Base-by-base conservation (phyloP, 345 rosid species). In the Microcos paniculata region DNA sequence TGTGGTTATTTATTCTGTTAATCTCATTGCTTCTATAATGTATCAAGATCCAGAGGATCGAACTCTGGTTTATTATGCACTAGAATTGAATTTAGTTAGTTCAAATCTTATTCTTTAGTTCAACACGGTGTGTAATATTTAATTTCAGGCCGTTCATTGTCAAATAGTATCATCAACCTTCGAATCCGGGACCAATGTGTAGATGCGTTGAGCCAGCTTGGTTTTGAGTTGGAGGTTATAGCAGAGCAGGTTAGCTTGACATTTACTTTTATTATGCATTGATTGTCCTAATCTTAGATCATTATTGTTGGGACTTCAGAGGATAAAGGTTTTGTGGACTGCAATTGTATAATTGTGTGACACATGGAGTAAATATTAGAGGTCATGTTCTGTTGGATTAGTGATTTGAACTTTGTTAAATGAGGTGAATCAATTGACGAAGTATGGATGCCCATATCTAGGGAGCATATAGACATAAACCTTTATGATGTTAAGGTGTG, bases 221-320 rank as follows among this genome's bases (percentile, higher is more conserved):
- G 88, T 77, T 85, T 85, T 79, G 86, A 85, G 59, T 83, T 71
- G 58, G 88, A 85, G 79, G 87, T 85, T 75, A n/a, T 85, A 78
- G 87, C 85, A 13, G 88, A 85, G 80, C 88, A 85, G 86, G 88
- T 85, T 74, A 69, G 78, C 67, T 70, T 69, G 33, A 30, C 62
- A 58, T 76, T 61, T n/a, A 16, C 31, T 24, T 40, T 56, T 62
- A 30, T 28, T 31, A 10, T 35, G 49, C 75, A 23, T 65, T 66
- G 24, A 26, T 72, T 64, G 30, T 74, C 24, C 23, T 38, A 18
- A 53, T 79, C 49, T 48, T 48, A 19, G 35, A n/a, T 21, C 21
- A 61, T 11, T 48, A 3, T 68, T 46, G 48, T 21, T n/a, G n/a
- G n/a, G n/a, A n/a, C n/a, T n/a, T 46, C 31, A 4, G 56, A 1